phyloP scores from a whole-genome alignment of 2,329 filamentous ascomycete species.

The Aspergillus vadensis region DNA sequence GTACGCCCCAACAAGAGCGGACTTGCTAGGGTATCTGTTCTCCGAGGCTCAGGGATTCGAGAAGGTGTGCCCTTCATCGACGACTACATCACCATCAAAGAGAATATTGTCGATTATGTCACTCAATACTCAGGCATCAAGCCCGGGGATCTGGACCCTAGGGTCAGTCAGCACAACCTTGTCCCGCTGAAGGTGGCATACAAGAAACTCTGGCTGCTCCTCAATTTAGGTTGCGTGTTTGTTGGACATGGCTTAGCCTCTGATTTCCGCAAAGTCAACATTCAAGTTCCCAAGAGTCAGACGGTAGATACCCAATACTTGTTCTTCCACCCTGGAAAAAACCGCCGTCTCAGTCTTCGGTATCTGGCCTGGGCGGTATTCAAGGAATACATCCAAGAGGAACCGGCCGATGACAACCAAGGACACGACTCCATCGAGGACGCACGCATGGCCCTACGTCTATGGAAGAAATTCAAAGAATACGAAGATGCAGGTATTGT shows the following conservation, averaged over 20 bases:
- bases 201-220: conserved; percentile 95
- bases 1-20: conserved; percentile 89
- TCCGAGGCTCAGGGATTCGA: conserved; percentile 73
- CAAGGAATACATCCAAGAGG: conserved; percentile 89
- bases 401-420: conserved; percentile 55
- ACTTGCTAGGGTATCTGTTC: conserved; percentile 87
- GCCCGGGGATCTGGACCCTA: conserved; percentile 77
- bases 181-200: conserved; percentile 88
- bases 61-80: conserved; percentile 92
- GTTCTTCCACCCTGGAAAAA: conserved; percentile 78
- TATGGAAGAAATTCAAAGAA: conserved; percentile 89
- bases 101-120: conserved; percentile 91
- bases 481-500: conserved; percentile 83
- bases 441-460: conserved; percentile 81
- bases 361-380: conserved; percentile 91
- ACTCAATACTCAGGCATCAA: conserved; percentile 93
- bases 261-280: conserved; percentile 98
- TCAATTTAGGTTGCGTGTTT: conserved; percentile 93
- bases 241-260: conserved; percentile 91
- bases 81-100: conserved; percentile 90
- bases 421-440: conserved; percentile 94
- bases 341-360: conserved; percentile 85
- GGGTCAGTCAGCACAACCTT: conserved; percentile 76
- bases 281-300: conserved; percentile 86
- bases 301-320: conserved; percentile 93